Evolutionary conservation across 1,139 yeast genomes (phyloP).

Genomic region (Blastobotrys apis): DNA sequence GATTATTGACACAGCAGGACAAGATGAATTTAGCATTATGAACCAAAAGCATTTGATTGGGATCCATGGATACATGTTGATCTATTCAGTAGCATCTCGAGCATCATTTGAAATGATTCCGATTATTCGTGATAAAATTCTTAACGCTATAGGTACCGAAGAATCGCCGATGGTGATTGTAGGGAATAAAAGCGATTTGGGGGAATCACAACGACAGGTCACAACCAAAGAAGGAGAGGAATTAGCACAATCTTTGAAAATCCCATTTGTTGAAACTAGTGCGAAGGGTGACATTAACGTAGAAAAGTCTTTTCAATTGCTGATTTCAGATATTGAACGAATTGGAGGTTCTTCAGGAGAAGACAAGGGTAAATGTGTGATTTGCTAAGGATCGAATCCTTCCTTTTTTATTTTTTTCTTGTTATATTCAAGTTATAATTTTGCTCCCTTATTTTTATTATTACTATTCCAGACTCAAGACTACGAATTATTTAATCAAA

Average conservation of each 20-base stretch:
- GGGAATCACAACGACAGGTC: slow-evolving; percentile 57
- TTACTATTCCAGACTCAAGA: too few species aligned
- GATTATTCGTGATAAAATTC: slow-evolving; percentile 76
- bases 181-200: slow-evolving; percentile 78
- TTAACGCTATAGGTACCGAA: slow-evolving; percentile 70
- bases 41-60: slow-evolving; percentile 81
- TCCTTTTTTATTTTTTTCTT: neutral
- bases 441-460: slow-evolving; percentile 2
- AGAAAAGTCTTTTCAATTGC: slow-evolving; percentile 56
- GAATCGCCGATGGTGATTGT: slow-evolving; percentile 74
- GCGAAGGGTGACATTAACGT: slow-evolving; percentile 74
- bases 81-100: slow-evolving; percentile 76
- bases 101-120: slow-evolving; percentile 76
- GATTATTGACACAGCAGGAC: slow-evolving; percentile 90
- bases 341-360: slow-evolving; percentile 41
- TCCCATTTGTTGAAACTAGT: slow-evolving; percentile 75
- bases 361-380: slow-evolving; percentile 34
- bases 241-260: slow-evolving; percentile 56
- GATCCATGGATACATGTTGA: slow-evolving; percentile 77
- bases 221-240: slow-evolving; percentile 57
- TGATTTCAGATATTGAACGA: slow-evolving; percentile 68
- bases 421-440: neutral
- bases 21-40: slow-evolving; percentile 80
- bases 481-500: neutral
- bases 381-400: slow-evolving; percentile 24